Evolutionary conservation across 345 rosid species (phyloP).

Genomic region (Gossypium turneri): DNA sequence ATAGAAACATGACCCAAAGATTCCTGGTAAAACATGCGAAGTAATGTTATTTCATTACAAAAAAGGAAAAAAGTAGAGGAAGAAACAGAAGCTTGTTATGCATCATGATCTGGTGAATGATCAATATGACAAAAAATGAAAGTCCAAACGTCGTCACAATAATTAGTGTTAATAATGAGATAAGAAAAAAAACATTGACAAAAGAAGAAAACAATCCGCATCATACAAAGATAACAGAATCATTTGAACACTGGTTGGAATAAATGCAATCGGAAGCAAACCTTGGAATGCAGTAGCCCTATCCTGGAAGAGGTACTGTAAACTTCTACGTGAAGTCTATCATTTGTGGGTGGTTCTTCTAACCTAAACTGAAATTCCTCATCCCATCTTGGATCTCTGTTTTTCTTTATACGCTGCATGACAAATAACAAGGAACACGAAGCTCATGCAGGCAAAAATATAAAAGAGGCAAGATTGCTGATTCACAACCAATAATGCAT

Average conservation of each 20-base stretch:
- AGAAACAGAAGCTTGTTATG: not conserved
- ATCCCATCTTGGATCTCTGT: constrained; percentile 91
- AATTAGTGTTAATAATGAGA: not conserved
- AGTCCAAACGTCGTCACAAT: not conserved
- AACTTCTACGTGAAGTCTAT: constrained; percentile 74
- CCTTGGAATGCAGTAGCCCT: constrained; percentile 84
- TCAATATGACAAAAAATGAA: not conserved
- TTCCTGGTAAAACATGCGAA: constrained; percentile 41
- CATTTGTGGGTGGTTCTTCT: constrained; percentile 77
- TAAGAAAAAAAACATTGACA: not conserved
- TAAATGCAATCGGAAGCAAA: constrained; percentile 14
- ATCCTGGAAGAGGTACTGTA: constrained; percentile 73
- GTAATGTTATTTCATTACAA: not conserved
- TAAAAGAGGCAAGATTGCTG: not conserved
- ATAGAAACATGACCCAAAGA: constrained; percentile 61
- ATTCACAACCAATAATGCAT: not conserved
- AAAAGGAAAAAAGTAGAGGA: not conserved
- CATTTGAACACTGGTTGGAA: not conserved
- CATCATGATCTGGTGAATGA: not conserved
- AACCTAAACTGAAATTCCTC: constrained; percentile 79
- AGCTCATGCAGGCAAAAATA: not conserved
- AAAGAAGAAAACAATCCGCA: not conserved
- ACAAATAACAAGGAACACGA: not conserved
- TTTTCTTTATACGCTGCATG: constrained; percentile 67
- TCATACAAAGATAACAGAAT: not conserved